These are phyloP conservation scores for Pseudoscleropodium purum DNA, from an alignment of 225 moss, liverwort and hornwort species.

Conservation along the genomic window DNA sequence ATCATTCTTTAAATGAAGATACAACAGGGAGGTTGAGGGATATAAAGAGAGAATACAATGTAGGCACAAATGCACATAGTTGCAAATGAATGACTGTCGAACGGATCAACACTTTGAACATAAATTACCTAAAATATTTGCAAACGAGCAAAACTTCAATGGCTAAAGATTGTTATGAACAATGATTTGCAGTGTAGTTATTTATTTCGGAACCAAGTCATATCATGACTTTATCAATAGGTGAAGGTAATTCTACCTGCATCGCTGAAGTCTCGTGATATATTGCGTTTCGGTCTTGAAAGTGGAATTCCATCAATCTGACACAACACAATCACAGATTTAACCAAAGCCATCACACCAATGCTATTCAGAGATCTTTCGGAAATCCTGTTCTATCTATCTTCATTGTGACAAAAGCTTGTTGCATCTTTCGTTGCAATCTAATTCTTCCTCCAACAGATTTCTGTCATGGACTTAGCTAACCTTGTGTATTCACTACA, in stretches of 20 bases:
- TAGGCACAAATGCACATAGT: background rate
- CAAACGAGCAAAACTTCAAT: background rate
- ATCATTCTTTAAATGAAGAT: background rate
- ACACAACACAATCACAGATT: background rate
- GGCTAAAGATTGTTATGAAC: background rate
- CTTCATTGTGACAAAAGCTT: background rate
- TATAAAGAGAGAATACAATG: background rate
- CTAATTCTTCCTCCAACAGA: background rate
- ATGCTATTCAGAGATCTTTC: background rate
- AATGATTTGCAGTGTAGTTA: background rate
- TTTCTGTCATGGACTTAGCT: background rate
- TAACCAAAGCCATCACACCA: background rate
- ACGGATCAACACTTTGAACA: background rate
- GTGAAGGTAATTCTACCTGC: conserved; percentile 31
- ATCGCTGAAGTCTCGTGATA: conserved; percentile 96
- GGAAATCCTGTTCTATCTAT: background rate
- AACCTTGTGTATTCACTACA: background rate
- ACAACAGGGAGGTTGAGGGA: background rate
- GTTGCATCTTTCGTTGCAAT: background rate
- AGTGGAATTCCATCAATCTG: conserved; percentile 98
- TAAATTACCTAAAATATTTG: background rate
- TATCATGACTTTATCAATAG: background rate
- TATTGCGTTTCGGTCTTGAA: conserved; percentile 94
- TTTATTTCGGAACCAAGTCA: background rate
- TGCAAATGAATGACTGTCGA: background rate